Conservation (phyloP, 2,329 filamentous ascomycete genomes). For the Macroventuria anomochaeta region DNA sequence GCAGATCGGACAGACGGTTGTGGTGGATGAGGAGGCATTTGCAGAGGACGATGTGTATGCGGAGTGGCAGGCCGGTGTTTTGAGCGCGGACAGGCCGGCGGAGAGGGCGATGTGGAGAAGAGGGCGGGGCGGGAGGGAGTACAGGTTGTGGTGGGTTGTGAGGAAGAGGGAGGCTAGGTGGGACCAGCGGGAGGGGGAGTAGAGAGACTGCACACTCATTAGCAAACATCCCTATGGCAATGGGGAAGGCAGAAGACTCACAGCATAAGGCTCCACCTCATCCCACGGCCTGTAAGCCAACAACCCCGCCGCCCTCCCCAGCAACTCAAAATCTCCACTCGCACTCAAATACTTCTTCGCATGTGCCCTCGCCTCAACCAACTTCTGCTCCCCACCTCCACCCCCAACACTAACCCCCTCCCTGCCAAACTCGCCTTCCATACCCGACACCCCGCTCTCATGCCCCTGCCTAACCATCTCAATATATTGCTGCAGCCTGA, state of each 20-base stretch:
- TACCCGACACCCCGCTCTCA: slow-evolving; percentile 34
- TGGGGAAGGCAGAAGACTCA: slow-evolving; percentile 43
- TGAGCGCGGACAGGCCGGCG: slow-evolving; percentile 90
- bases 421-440: slow-evolving; percentile 49
- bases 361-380: slow-evolving; percentile 79
- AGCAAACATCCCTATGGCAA: slow-evolving; percentile 16
- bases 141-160: slow-evolving; percentile 82
- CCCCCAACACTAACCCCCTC: slow-evolving; percentile 69
- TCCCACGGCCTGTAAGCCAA: slow-evolving; percentile 75
- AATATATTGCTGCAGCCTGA: slow-evolving; percentile 93
- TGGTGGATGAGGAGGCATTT: slow-evolving; percentile 63
- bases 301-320: slow-evolving; percentile 77
- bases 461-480: slow-evolving; percentile 76
- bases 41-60: slow-evolving; percentile 63
- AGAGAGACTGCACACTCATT: slow-evolving; percentile 66
- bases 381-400: slow-evolving; percentile 57
- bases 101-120: slow-evolving; percentile 90
- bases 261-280: slow-evolving; percentile 65
- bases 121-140: slow-evolving; percentile 80
- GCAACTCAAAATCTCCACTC: slow-evolving; percentile 71
- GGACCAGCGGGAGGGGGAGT: slow-evolving; percentile 74
- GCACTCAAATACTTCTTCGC: slow-evolving; percentile 81
- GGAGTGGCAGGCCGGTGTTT: slow-evolving; percentile 91
- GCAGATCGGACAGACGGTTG: slow-evolving; percentile 92
- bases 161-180: slow-evolving; percentile 82